A percentile compares a stretch with the other conserved stretches of the same genome.
Conservation (phyloP, 2,329 filamentous ascomycete species). For the Ceratocystis eucalypticola region DNA sequence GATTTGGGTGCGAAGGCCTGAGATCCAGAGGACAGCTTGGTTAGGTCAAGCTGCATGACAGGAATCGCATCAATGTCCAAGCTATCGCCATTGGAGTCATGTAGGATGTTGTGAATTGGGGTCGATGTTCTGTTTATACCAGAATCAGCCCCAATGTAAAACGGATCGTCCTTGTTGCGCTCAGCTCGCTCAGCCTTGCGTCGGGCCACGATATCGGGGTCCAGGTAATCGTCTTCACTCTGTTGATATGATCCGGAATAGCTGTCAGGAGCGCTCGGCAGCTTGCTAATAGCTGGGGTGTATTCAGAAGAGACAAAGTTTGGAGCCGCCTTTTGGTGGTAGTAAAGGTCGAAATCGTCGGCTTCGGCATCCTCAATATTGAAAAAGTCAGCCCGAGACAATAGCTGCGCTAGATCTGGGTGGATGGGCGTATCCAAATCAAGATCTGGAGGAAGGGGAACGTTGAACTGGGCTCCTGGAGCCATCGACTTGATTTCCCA, state of each 20-base stretch:
- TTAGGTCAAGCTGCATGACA: constrained; percentile 81
- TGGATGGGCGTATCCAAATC: constrained; percentile 77
- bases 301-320: constrained; percentile 36
- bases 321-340: constrained; percentile 42
- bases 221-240: constrained; percentile 53
- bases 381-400: constrained; percentile 44
- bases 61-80: constrained; percentile 91
- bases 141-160: constrained; percentile 57
- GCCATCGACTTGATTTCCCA: constrained; percentile 90
- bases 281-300: constrained; percentile 40
- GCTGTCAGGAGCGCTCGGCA: constrained; percentile 34
- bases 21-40: constrained; percentile 31
- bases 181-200: constrained; percentile 66
- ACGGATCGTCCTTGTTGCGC: constrained; percentile 83
- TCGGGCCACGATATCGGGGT: constrained; percentile 59
- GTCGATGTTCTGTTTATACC: constrained; percentile 49
- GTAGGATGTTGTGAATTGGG: constrained; percentile 64
- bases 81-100: constrained; percentile 58
- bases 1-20: constrained; percentile 31
- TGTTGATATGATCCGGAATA: constrained; percentile 40
- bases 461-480: constrained; percentile 65
- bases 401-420: constrained; percentile 51
- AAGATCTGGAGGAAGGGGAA: constrained; percentile 62
- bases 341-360: constrained; percentile 55
- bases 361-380: constrained; percentile 39